phyloP scores from a whole-genome alignment of 2,329 filamentous ascomycete species.

The Penicillium fuscoglaucum region DNA sequence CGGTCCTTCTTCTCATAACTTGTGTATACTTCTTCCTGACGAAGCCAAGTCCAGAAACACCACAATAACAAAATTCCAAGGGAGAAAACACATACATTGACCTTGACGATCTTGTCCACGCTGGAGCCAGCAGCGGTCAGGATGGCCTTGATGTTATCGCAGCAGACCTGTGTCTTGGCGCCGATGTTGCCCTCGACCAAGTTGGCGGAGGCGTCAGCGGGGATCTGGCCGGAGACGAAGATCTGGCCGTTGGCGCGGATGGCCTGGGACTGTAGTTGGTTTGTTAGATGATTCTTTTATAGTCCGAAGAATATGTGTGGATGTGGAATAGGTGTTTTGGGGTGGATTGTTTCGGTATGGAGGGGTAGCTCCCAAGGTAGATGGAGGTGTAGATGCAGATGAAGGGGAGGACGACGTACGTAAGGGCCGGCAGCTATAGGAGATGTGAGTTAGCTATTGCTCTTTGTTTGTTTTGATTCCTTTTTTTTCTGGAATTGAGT shows the following conservation, averaged over 20 bases:
- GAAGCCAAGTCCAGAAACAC: not conserved
- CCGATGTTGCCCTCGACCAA: conserved; percentile 65
- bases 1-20: not conserved
- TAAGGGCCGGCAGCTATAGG: conserved; percentile 44
- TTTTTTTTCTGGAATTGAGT: not conserved
- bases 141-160: conserved; percentile 80
- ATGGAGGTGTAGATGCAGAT: not conserved
- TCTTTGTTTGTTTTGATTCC: not conserved
- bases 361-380: conserved; percentile 6
- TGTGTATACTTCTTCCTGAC: not conserved
- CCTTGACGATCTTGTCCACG: conserved; percentile 82
- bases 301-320: not conserved
- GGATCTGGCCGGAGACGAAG: conserved; percentile 76
- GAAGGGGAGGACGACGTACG: conserved; percentile 33
- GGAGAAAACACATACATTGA: conserved; percentile 53
- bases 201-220: conserved; percentile 62
- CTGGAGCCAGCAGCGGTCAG: conserved; percentile 77
- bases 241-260: conserved; percentile 68
- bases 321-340: not conserved
- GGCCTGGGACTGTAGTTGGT: conserved; percentile 51
- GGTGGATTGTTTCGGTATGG: not conserved
- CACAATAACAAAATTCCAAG: not conserved
- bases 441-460: conserved; percentile 15
- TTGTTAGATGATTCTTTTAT: conserved; percentile 1
- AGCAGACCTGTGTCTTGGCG: conserved; percentile 69